Evolutionary conservation across 495 filamentous ascomycete species (phyloP).

Genomic region (Xylaria acuta): DNA sequence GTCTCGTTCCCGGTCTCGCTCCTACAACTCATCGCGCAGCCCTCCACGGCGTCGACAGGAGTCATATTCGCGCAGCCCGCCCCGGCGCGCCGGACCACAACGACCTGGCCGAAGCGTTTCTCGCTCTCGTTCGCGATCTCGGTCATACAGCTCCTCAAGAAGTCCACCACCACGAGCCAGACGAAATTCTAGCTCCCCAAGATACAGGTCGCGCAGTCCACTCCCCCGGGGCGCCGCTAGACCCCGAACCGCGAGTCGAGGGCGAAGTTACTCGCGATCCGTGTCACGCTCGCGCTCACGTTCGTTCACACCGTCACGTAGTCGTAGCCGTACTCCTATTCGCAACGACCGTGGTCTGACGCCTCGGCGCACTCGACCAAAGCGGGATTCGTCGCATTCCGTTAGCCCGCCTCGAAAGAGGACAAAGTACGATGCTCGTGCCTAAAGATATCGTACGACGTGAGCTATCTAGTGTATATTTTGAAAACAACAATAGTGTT

Average conservation of each 20-base stretch:
- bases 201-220: constrained; percentile 28
- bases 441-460: background rate
- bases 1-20: constrained; percentile 46
- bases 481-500: background rate
- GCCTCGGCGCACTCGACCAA: constrained; percentile 35
- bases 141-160: constrained; percentile 23
- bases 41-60: constrained; percentile 24
- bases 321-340: constrained; percentile 33
- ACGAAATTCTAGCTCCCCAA: constrained; percentile 23
- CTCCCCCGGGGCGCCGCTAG: constrained; percentile 28
- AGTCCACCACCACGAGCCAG: constrained; percentile 31
- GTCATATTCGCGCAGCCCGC: constrained; percentile 24
- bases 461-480: background rate
- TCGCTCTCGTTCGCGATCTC: constrained; percentile 28
- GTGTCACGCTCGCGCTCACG: constrained; percentile 23
- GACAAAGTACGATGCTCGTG: constrained; percentile 18
- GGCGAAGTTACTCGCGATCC: constrained; percentile 29
- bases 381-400: constrained; percentile 38
- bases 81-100: constrained; percentile 16
- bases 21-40: constrained; percentile 33
- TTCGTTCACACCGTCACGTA: constrained; percentile 36
- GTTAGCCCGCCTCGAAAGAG: constrained; percentile 38
- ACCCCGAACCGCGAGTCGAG: constrained; percentile 33
- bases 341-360: constrained; percentile 38
- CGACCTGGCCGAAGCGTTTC: constrained; percentile 28